Percentiles rank a stretch among this genome's conserved stretches.
phyloP scores from a whole-genome alignment of 2,329 filamentous ascomycete genomes.

The Hymenoscyphus fructigenus region DNA sequence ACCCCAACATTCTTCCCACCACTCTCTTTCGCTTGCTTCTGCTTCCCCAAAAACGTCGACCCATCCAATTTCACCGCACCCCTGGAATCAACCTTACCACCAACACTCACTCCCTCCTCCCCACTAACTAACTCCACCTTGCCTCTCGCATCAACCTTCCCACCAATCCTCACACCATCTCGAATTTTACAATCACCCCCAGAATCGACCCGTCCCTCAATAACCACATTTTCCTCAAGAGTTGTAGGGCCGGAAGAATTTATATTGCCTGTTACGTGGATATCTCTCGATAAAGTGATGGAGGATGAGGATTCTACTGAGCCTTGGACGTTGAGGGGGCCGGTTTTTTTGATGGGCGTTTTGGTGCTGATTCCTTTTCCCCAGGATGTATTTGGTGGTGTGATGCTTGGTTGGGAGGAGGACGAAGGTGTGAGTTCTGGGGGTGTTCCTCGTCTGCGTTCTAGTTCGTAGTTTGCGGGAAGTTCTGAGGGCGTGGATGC shows the following conservation, averaged over 20 bases:
- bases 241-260: slow-evolving; percentile 11
- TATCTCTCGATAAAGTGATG: slow-evolving; percentile 20
- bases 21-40: neutral
- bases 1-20: slow-evolving; percentile 17
- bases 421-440: neutral
- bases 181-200: slow-evolving; percentile 5
- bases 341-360: neutral
- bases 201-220: slow-evolving; percentile 21
- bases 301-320: slow-evolving; percentile 10
- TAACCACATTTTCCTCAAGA: slow-evolving; percentile 17
- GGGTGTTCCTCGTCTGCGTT: neutral
- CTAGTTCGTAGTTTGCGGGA: neutral
- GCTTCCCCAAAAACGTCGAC: neutral
- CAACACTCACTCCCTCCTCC: neutral
- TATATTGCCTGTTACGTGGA: slow-evolving; percentile 26
- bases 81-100: neutral
- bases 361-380: neutral
- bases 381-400: neutral
- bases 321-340: slow-evolving; percentile 4
- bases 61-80: slow-evolving; percentile 12
- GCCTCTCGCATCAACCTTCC: neutral
- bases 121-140: neutral
- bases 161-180: slow-evolving; percentile 15
- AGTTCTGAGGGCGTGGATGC: too few relatives aligned
- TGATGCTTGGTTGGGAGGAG: neutral